phyloP scores from a whole-genome alignment of 768 basidiomycete genomes.

The Butyriboletus loyo region DNA sequence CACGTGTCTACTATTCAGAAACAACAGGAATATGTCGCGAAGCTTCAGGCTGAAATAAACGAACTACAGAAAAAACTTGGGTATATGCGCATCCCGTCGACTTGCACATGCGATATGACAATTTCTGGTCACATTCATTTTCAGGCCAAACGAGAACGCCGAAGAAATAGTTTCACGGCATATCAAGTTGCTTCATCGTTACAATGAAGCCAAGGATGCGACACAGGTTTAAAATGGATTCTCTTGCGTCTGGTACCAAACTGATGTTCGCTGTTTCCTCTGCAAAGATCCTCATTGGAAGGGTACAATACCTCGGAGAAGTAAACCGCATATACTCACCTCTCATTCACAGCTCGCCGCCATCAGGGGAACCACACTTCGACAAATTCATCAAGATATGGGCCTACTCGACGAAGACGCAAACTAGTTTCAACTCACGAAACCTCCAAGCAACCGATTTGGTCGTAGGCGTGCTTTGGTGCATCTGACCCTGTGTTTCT shows the following conservation, averaged over 20 bases:
- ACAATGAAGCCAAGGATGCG: conserved; percentile 83
- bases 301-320: conserved; percentile 40
- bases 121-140: not conserved
- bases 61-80: conserved; percentile 47
- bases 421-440: conserved; percentile 13
- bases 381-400: conserved; percentile 71
- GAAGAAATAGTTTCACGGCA: conserved; percentile 61
- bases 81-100: conserved; percentile 22
- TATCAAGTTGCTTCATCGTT: conserved; percentile 68
- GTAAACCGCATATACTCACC: conserved; percentile 9
- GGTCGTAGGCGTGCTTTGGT: not conserved
- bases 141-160: conserved; percentile 45
- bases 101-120: not conserved
- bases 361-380: conserved; percentile 64
- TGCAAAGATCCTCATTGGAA: conserved; percentile 71
- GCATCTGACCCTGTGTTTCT: not conserved
- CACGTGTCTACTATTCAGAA: conserved; percentile 33
- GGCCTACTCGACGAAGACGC: conserved; percentile 60
- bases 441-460: not conserved
- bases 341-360: conserved; percentile 57
- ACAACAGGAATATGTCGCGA: conserved; percentile 47
- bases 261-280: not conserved
- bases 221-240: conserved; percentile 51
- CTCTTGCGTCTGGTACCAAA: not conserved
- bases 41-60: conserved; percentile 48